Evolutionary conservation across 805 yeast genomes (phyloP), one percentile per base, ranked within the genome.

Genomic region (Wickerhamomyces chambardii): DNA sequence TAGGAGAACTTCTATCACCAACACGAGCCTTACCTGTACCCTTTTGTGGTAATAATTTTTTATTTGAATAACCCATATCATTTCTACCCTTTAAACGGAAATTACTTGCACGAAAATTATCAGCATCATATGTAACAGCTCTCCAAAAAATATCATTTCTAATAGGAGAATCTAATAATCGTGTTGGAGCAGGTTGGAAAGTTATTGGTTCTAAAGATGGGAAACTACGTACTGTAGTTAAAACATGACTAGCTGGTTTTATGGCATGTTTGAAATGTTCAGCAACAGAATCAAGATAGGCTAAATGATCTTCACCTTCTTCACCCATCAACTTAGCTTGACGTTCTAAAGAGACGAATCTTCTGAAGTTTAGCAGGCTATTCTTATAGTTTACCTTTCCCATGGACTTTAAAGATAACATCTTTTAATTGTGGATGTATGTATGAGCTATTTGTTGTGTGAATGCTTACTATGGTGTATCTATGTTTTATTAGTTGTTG

Each of bases 1-100:
- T 82, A 33, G 98, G 98, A 17, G 95, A 85, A 51, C 89, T 90
- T 39, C 84, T 87, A 61, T 89, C 97, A 65, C 99, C 99, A 36
- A 76, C 81, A 68, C 99, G 79, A 36, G 99, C 99, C 42, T 73
- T 71, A 62, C 99, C 99, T 14, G 85, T 65, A 40, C 97, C 97
- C 61, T 92, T 92, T 62, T 92, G 98, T 22, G 86, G 84, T 28
- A 75, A 68, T 46, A 92, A 64, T 56, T 92, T 92, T 51, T 73
- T 72, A 58, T 94, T 73, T 17, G 95, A 82, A 57, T 74, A 89
- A 40, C 89, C 87, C 59, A 81, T 82, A 47, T 85, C 90, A 27
- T 84, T 73, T 59, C 96, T 80, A 38, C 92, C 85, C 27, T 85
- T 81, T 24, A 92, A 94, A 51, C 80, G 81, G 1, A 85, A 77